Percentiles rank a stretch among this genome's conserved stretches.
phyloP scores from a whole-genome alignment of 2,329 filamentous ascomycete species.

The Beauveria sp. region DNA sequence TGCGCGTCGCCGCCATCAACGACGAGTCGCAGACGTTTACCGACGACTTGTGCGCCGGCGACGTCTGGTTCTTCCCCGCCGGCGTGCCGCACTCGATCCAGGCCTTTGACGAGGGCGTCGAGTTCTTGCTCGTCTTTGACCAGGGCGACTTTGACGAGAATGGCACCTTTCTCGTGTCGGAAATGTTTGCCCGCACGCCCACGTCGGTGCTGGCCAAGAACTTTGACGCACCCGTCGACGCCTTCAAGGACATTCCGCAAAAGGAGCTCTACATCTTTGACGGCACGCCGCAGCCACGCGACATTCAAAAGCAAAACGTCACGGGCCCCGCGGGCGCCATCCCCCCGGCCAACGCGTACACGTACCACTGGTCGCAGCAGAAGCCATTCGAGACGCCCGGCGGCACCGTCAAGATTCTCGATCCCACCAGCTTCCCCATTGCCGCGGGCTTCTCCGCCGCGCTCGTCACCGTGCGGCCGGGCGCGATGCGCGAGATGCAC shows the following conservation, averaged over 20 bases:
- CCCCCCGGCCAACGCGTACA: constrained; percentile 31
- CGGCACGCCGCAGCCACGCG: constrained; percentile 37
- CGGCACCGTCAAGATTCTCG: constrained; percentile 52
- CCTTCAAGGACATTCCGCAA: constrained; percentile 39
- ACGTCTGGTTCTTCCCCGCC: constrained; percentile 47
- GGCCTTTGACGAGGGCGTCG: constrained; percentile 45
- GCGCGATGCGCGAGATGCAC: constrained; percentile 58
- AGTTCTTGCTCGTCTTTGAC: constrained; percentile 56
- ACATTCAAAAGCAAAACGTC: constrained; percentile 39
- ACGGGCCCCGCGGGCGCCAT: constrained; percentile 37
- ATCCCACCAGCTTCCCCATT: constrained; percentile 49
- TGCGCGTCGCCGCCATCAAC: constrained; percentile 43
- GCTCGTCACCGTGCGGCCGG: constrained; percentile 49
- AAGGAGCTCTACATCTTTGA: constrained; percentile 46
- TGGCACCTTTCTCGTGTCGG: constrained; percentile 48
- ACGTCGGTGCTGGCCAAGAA: constrained; percentile 49
- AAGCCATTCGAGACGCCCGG: constrained; percentile 43
- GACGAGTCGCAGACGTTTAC: constrained; percentile 40
- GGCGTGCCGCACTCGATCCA: constrained; percentile 46
- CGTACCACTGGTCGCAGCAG: constrained; percentile 45
- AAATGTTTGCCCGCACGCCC: constrained; percentile 43
- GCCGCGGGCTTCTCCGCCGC: constrained; percentile 47
- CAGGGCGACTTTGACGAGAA: constrained; percentile 51
- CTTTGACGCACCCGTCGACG: constrained; percentile 37
- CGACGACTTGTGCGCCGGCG: constrained; percentile 40